Percentiles rank a stretch among this genome's conserved stretches.
phyloP scores from a whole-genome alignment of 23 red algal genomes.

The Gracilaria vermiculophylla region DNA sequence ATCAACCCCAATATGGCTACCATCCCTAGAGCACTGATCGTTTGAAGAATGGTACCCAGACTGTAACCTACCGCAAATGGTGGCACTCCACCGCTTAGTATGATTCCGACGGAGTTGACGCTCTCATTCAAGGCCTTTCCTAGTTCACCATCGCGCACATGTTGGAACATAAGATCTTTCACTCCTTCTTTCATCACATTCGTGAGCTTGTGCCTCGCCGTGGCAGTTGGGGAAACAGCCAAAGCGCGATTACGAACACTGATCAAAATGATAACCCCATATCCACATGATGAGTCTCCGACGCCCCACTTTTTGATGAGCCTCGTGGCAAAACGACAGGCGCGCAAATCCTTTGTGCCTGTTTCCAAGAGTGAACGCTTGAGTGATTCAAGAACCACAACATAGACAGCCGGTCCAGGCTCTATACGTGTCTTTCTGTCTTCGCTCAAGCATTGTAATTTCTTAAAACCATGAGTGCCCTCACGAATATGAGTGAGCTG shows the following conservation, averaged over 20 bases:
- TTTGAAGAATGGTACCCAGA: not conserved
- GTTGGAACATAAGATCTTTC: not conserved
- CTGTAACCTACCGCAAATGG: not conserved
- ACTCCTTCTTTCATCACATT: slow-evolving; percentile 20
- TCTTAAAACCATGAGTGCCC: slow-evolving; percentile 19
- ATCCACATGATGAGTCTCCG: not conserved
- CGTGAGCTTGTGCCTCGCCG: not conserved
- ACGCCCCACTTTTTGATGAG: slow-evolving; percentile 1
- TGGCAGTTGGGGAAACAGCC: not conserved
- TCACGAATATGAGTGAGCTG: not conserved
- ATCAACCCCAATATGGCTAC: not conserved
- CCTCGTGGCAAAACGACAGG: slow-evolving; percentile 9
- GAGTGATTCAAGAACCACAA: not conserved
- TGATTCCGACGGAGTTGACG: not conserved
- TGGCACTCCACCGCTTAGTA: not conserved
- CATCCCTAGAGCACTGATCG: not conserved
- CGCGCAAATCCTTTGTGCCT: slow-evolving; percentile 3
- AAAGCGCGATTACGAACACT: slow-evolving; percentile 4
- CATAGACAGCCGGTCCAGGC: not conserved
- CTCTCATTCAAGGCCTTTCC: not conserved
- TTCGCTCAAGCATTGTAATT: not conserved
- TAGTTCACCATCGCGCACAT: not conserved
- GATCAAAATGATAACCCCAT: slow-evolving; percentile 11
- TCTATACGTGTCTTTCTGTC: not conserved
- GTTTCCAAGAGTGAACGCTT: slow-evolving; percentile 14